Evolutionary conservation across 805 yeast genomes (phyloP), one percentile per base, ranked within the genome.

Genomic region (Cyberlindnera meyerae): DNA sequence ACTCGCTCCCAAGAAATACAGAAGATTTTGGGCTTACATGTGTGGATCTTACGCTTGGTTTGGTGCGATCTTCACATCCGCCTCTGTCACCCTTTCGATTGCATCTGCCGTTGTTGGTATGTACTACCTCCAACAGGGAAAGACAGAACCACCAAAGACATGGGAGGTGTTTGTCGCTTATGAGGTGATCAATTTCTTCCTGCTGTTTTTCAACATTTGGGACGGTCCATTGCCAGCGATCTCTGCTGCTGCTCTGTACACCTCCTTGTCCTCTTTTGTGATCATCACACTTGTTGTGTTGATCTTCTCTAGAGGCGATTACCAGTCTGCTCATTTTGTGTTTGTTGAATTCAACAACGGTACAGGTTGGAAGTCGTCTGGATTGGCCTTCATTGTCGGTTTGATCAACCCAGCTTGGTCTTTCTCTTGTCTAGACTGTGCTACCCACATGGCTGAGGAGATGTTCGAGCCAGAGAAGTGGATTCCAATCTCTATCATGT

Each of bases 401-500:
- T 58, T 79, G 33, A 71, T 79, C 46, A 79, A 79, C 52, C 82
- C 85, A 6, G 73, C 76, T 37, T 80, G 83, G 83, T 73, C 80
- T 8, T 79, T 78, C 61, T 68, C 77, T 20, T 79, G 86, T 45
- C 65, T 78, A 33, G 88, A 80, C 51, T 74, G 78, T 39, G 84
- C 85, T 3, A 77, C 85, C 4, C 87, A 80, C 49, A 67, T 81
- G 71, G 77, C 82, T 17, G 88, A 81, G 52, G 87, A 80, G 51
- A 69, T 70, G 25, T 49, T 62, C 13, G 59, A 68, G 24, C 82
- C 83, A 15, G 68, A 70, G 41, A 61, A 66, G 22, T 68, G 73
- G 43, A 75, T 78, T 36, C 85, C 86, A 15, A 68, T 68, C 33
- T 77, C 82, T 2, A 77, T 79, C 44, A 62, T 77, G 53, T 69